Evolutionary conservation across 139 green algal species (phyloP).

Genomic region (Diplosphaera chodatii): DNA sequence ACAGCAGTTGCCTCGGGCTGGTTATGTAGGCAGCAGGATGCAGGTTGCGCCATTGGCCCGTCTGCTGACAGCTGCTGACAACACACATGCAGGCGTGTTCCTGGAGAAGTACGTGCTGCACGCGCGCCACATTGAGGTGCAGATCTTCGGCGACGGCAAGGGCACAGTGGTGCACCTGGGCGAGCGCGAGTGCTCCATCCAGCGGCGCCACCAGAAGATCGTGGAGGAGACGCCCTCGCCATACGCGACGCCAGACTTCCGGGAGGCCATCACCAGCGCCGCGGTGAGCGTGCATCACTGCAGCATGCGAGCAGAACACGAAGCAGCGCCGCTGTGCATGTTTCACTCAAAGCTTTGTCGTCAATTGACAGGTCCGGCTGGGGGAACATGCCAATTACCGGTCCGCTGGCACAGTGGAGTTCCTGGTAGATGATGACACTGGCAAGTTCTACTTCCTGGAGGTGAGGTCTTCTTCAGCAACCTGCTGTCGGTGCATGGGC

Average conservation of each 20-base stretch:
- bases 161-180: constrained; percentile 63
- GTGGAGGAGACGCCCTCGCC: constrained; percentile 73
- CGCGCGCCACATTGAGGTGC: constrained; percentile 79
- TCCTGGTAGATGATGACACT: constrained; percentile 72
- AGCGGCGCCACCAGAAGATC: constrained; percentile 73
- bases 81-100: constrained; percentile 71
- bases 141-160: constrained; percentile 77
- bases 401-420: constrained; percentile 72
- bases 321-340: no score
- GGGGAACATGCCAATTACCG: constrained; percentile 46
- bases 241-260: constrained; percentile 26
- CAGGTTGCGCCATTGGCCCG: no score
- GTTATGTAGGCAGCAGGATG: no score
- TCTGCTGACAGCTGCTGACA: no score
- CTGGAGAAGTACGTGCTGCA: constrained; percentile 73
- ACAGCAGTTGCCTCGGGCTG: no score
- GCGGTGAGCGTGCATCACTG: no score
- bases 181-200: constrained; percentile 80
- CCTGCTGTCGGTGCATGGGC: no score
- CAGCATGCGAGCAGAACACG: no score
- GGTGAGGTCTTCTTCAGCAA: no score
- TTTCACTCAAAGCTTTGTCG: no score
- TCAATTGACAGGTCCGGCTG: constrained; percentile 35
- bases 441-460: constrained; percentile 81
- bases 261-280: not conserved